Evolutionary conservation across 2,329 filamentous ascomycete genomes (phyloP), one percentile per base, ranked within the genome.

Genomic region (Aspergillus unguis): DNA sequence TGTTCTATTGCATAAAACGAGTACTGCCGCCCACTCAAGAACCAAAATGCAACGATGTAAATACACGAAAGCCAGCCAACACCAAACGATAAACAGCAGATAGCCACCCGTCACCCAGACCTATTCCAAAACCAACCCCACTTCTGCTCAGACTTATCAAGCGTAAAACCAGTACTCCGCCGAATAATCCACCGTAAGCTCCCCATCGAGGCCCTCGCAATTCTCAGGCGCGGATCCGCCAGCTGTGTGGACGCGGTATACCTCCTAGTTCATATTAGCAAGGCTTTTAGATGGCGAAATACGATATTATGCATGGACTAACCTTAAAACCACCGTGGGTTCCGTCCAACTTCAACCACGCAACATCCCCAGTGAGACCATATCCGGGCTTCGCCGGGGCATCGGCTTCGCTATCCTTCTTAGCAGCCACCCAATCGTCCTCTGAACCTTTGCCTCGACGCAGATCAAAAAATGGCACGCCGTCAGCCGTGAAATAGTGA

Each of bases 111-210:
- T 31, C 4, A 17, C 17, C 31, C 31, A 8, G n/a, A 28, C 6
- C 23, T 6, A 8, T 5, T 27, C 29, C 37, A 29, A n/a, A n/a
- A 2, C 11, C 25, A 27, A 17, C 17, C 17, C 17, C 17, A 17
- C 17, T 17, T 17, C 17, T 17, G 17, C 17, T 17, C 17, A 17
- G 17, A 17, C 17, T 25, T 17, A 11, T 68, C 52, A 69, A 17
- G 65, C 71, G 54, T 71, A 76, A 26, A 75, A 72, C 71, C 71
- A 75, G 53, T 75, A 75, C 58, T 75, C 68, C 5, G 73, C 72
- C 5, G 69, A 63, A 62, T 76, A 76, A 23, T 70, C 62, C 25
- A 73, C 64, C 46, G 67, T 53, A 31, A 74, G 60, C 0, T 60
- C 66, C 4, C 60, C 54, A 6, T 62, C 44, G 50, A 69, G 65